These are phyloP conservation scores for Colletotrichum simmondsii DNA, from an alignment of 2,329 filamentous ascomycete genomes.

Conservation along the genomic window DNA sequence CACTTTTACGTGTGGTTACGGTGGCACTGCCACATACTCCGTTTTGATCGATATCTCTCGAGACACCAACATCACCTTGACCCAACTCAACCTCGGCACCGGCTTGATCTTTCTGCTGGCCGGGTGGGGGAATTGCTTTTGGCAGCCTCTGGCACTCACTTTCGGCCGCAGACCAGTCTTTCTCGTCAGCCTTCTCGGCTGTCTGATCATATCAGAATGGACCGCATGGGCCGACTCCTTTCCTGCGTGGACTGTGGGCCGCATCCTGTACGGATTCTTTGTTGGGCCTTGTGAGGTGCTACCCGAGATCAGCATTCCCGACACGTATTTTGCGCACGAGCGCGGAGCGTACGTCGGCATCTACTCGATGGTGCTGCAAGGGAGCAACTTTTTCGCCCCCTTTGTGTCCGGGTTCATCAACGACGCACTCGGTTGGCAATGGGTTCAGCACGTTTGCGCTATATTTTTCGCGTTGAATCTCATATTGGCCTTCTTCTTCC, in stretches of 20 bases:
- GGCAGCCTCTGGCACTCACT: slow-evolving; percentile 62
- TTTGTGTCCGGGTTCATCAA: slow-evolving; percentile 61
- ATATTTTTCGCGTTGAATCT: no score
- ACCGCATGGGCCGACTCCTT: no score
- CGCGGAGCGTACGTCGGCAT: slow-evolving; percentile 52
- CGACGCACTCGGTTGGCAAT: slow-evolving; percentile 59
- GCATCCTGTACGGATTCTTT: no score
- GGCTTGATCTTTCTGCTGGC: slow-evolving; percentile 63
- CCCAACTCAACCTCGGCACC: slow-evolving; percentile 58
- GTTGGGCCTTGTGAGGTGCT: slow-evolving; percentile 25
- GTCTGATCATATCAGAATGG: no score
- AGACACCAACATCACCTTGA: slow-evolving; percentile 45
- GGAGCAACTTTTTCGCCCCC: slow-evolving; percentile 57
- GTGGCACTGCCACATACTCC: not conserved
- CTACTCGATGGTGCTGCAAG: slow-evolving; percentile 55
- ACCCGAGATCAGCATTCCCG: slow-evolving; percentile 44
- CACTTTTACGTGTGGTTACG: not conserved
- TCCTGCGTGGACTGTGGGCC: no score
- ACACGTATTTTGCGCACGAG: slow-evolving; percentile 56
- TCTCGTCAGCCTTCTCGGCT: no score
- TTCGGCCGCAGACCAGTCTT: slow-evolving; percentile 52
- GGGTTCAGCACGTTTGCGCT: slow-evolving; percentile 38
- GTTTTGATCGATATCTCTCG: not conserved
- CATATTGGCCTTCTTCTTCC: no score
- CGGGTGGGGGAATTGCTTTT: slow-evolving; percentile 61